Evolutionary conservation across 2,329 filamentous ascomycete genomes (phyloP), one percentile per base, ranked within the genome.

Genomic region (Pleoardoris graminearum): DNA sequence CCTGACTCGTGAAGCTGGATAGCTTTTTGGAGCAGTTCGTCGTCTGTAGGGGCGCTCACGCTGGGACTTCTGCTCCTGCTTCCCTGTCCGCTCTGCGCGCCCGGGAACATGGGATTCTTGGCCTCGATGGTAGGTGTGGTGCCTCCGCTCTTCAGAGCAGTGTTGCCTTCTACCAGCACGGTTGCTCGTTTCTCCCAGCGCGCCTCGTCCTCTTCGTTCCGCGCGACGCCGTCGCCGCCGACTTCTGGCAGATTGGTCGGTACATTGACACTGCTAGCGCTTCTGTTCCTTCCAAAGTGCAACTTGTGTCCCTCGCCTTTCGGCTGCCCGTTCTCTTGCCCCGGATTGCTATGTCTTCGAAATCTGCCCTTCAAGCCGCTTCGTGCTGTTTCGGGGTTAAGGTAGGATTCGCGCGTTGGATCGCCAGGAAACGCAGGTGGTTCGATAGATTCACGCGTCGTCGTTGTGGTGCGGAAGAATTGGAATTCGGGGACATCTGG

Each of bases 121-220:
- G 50, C 43, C 49, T 70, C 67, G 16, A 61, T 48, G 37, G 58
- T 63, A 19, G 68, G 67, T 17, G 71, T 71, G 5, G 59, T 57
- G 44, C 61, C 66, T 45, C 68, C 63, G 49, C 65, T 69, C 30
- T 72, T 77, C 55, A 78, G 70, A 44, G 78, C 76, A n/a, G 12
- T 55, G 53, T 80, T 79, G 54, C 73, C 80, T 61, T 83, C 83
- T 27, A 90, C 93, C 59, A 97, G 79, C 54, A 95, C 84, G n/a
- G 92, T 97, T 23, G 94, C 94, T 54, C 93, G 82, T 77, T 89
- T 87, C 80, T 97, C 94, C 94, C 94, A 99, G 75, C 88, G 83
- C 53, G 85, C 84, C 78, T 51, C 76, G 69, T 59, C 76, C 72
- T 65, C 78, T 75, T 58, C 75, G 70, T 59, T 76, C 72, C 66